A percentile compares a stretch with the other conserved stretches of the same genome.
Evolutionary conservation across 768 basidiomycete species (phyloP).

Genomic region (Fomitopsis pulvina): DNA sequence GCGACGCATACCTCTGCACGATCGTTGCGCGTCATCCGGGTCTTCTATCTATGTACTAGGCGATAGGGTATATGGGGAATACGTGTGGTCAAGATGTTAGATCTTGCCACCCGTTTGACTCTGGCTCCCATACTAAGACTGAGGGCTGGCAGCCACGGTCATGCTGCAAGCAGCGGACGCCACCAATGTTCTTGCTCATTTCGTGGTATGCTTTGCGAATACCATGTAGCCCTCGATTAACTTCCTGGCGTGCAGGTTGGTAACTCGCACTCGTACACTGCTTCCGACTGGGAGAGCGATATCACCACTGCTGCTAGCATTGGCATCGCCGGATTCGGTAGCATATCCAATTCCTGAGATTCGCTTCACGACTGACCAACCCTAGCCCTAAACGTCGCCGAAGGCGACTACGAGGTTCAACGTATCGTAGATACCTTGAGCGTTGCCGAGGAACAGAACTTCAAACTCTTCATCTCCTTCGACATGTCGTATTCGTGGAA

Average conservation of each 20-base stretch:
- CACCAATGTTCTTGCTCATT: background rate
- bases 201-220: background rate
- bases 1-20: constrained; percentile 27
- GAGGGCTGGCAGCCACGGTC: background rate
- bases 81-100: no score
- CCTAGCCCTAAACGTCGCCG: constrained; percentile 21
- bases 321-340: constrained; percentile 17
- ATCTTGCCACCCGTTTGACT: no score
- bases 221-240: background rate
- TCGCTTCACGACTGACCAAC: background rate
- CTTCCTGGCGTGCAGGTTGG: background rate
- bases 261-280: background rate
- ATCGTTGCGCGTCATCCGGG: no score
- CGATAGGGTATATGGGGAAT: no score
- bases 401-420: constrained; percentile 20
- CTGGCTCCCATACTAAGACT: no score
- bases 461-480: constrained; percentile 33
- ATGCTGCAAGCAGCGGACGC: background rate
- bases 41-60: no score
- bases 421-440: constrained; percentile 27
- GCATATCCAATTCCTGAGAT: background rate
- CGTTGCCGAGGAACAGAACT: constrained; percentile 24
- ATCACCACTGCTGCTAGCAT: constrained; percentile 13
- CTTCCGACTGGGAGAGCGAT: background rate
- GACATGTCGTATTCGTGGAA: constrained; percentile 27